These are phyloP conservation scores for Poteriospumella lacustris DNA, from an alignment of 108 stramenopile species.

Conservation along the genomic window DNA sequence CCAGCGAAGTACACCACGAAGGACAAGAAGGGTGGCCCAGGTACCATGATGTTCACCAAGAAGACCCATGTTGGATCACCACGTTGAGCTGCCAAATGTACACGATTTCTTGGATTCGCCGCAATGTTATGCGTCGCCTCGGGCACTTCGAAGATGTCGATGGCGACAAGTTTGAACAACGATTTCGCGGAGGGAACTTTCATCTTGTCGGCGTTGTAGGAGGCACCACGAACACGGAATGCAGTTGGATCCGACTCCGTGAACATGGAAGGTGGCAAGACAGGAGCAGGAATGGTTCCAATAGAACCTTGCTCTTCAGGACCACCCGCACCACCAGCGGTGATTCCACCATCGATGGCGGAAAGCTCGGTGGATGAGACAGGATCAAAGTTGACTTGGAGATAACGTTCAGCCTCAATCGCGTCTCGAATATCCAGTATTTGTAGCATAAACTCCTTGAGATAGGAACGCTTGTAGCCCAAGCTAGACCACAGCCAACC, in stretches of 20 bases:
- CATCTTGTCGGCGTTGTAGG: conserved; percentile 61
- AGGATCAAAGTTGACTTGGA: conserved; percentile 53
- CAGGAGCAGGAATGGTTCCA: conserved; percentile 31
- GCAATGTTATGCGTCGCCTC: conserved; percentile 67
- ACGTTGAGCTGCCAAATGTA: conserved; percentile 63
- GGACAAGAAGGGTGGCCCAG: conserved; percentile 70
- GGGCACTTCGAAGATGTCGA: conserved; percentile 69
- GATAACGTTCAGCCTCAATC: conserved; percentile 63
- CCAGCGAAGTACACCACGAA: conserved; percentile 74
- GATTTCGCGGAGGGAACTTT: conserved; percentile 72
- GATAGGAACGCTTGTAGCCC: conserved; percentile 67
- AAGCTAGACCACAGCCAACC: conserved; percentile 71
- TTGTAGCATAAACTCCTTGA: conserved; percentile 65
- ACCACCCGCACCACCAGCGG: neutral
- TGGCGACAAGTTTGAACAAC: conserved; percentile 72
- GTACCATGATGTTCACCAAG: conserved; percentile 67
- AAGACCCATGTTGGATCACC: conserved; percentile 72
- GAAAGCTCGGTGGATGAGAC: too few species aligned
- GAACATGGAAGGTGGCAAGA: conserved; percentile 51
- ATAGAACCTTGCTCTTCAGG: too few species aligned
- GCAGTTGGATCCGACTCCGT: conserved; percentile 74
- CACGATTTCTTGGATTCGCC: conserved; percentile 69
- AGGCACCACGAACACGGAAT: conserved; percentile 76
- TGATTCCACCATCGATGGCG: too few species aligned
- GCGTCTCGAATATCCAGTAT: conserved; percentile 72